Percentiles rank a stretch among this genome's conserved stretches.
phyloP scores from a whole-genome alignment of 2,329 filamentous ascomycete genomes.

The Fusarium tanahbumbuense region DNA sequence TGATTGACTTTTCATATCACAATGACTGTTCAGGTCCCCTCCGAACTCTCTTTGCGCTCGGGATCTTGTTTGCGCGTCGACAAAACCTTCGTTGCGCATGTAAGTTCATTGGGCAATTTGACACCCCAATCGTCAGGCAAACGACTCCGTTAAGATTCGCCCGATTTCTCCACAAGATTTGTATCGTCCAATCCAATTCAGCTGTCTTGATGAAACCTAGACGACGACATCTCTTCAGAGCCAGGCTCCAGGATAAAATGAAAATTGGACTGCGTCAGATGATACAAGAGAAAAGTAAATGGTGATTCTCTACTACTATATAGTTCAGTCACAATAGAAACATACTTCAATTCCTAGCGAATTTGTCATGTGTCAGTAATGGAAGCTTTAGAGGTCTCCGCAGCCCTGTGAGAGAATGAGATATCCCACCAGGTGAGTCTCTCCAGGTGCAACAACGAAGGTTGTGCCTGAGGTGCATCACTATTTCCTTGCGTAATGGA shows the following conservation, averaged over 20 bases:
- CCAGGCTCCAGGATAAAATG: not conserved
- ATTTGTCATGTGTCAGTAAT: not conserved
- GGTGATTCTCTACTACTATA: rapidly evolving
- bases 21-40: not conserved
- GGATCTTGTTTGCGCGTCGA: not conserved
- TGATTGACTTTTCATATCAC: not conserved
- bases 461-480: not conserved
- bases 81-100: not conserved
- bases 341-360: not conserved
- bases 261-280: not conserved
- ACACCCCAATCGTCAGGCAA: not conserved
- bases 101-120: not conserved
- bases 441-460: not conserved
- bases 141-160: not conserved
- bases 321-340: rapidly evolving
- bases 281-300: not conserved
- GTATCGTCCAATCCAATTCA: not conserved
- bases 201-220: rapidly evolving
- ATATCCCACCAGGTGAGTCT: rapidly evolving
- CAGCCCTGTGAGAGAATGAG: not conserved
- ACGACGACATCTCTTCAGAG: not conserved
- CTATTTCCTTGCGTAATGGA: not conserved
- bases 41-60: not conserved
- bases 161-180: rapidly evolving
- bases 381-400: not conserved